These are phyloP conservation scores for Odonthalia washingtoniensis DNA, from an alignment of 31 red algal species.

Conservation along the genomic window DNA sequence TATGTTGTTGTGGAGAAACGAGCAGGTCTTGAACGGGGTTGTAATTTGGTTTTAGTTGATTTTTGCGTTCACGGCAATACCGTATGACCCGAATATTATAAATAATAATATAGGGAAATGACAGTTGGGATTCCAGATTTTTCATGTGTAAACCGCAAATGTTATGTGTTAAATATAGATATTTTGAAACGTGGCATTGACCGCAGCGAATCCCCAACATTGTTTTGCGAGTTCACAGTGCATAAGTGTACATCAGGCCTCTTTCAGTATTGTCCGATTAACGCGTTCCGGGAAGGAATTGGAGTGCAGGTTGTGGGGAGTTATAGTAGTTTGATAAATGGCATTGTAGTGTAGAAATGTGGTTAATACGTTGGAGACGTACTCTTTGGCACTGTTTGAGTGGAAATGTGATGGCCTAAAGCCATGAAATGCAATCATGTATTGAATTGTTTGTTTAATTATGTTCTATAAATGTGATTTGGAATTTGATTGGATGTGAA, in stretches of 20 bases:
- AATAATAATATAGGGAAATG: neutral
- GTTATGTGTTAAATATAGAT: neutral
- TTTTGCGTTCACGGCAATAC: neutral
- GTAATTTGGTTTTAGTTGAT: neutral
- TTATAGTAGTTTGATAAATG: neutral
- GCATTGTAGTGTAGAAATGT: neutral
- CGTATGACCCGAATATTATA: no score
- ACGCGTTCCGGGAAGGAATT: neutral
- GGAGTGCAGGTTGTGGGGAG: neutral
- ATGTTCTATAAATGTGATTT: neutral
- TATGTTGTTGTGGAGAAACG: neutral
- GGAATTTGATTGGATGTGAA: no score
- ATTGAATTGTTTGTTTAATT: neutral
- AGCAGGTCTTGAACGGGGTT: neutral
- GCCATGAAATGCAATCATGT: neutral
- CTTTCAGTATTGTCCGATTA: neutral
- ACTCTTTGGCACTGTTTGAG: conserved; percentile 1
- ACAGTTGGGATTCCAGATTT: neutral
- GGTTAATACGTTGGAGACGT: neutral
- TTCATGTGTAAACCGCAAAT: neutral
- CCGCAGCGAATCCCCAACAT: neutral
- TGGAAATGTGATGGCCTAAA: neutral
- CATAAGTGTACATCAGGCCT: neutral
- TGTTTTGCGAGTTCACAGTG: neutral
- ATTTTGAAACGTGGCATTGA: neutral